A percentile compares a stretch with the other conserved stretches of the same genome.
These are phyloP conservation scores for Limnanthes douglasii DNA, from an alignment of 345 rosid genomes.

Conservation along the genomic window DNA sequence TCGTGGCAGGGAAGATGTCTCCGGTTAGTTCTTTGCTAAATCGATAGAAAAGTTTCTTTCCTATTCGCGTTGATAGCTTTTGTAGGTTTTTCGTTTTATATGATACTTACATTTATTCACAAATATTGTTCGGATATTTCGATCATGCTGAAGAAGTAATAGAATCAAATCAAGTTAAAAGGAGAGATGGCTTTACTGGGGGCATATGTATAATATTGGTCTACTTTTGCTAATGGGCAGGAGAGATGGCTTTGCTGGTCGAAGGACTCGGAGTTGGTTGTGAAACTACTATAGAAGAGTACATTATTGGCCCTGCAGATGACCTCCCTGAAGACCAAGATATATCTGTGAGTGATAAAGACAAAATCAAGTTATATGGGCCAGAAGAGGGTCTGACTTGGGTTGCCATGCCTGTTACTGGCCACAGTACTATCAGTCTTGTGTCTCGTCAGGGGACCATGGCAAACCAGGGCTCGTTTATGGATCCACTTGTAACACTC, in stretches of 20 bases:
- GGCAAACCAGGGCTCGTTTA: conserved; percentile 28
- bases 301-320: conserved; percentile 62
- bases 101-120: no score
- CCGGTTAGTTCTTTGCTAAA: conserved; percentile 37
- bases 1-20: conserved; percentile 74
- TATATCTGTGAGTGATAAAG: conserved; percentile 47
- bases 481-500: conserved; percentile 87
- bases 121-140: no score
- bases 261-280: conserved; percentile 88
- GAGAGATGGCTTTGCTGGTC: conserved; percentile 95
- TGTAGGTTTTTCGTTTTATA: no score
- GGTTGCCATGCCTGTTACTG: conserved; percentile 81
- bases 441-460: conserved; percentile 64
- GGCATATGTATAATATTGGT: conserved; percentile 4
- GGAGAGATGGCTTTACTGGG: no score
- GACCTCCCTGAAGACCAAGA: conserved; percentile 43
- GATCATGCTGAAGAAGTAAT: no score
- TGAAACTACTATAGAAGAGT: conserved; percentile 80
- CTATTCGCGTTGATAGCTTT: no score
- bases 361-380: conserved; percentile 73
- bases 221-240: conserved; percentile 31
- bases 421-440: conserved; percentile 47
- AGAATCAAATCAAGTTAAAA: no score
- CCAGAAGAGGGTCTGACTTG: conserved; percentile 71
- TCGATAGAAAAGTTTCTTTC: conserved; percentile 6